phyloP scores from a whole-genome alignment of 2,329 filamentous ascomycete species.

The Camptophora hylomeconis region DNA sequence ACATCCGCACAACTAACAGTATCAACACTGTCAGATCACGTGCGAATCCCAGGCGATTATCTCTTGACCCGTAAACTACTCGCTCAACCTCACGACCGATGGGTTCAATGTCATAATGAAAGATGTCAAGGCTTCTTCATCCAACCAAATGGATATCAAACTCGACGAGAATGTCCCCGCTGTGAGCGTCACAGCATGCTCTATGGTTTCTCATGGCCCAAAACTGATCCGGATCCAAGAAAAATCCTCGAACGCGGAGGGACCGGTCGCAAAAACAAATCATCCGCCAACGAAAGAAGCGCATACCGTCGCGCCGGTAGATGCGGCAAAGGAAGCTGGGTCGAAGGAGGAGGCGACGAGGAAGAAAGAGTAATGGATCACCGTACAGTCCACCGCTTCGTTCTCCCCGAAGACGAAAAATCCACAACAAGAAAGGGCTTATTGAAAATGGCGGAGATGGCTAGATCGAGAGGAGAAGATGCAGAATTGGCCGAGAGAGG shows the following conservation, averaged over 20 bases:
- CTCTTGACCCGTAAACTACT: slow-evolving; percentile 66
- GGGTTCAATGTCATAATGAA: slow-evolving; percentile 70
- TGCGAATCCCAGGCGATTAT: slow-evolving; percentile 63
- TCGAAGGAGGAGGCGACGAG: slow-evolving; percentile 38
- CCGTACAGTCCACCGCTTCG: slow-evolving; percentile 72
- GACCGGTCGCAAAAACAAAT: slow-evolving; percentile 9
- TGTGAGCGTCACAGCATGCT: slow-evolving; percentile 93
- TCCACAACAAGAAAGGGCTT: slow-evolving; percentile 18
- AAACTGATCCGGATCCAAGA: slow-evolving; percentile 60
- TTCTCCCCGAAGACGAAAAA: slow-evolving; percentile 57
- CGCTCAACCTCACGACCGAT: slow-evolving; percentile 61
- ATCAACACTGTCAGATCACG: slow-evolving; percentile 19
- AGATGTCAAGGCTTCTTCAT: slow-evolving; percentile 67
- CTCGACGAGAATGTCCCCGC: slow-evolving; percentile 71
- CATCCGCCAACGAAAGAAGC: slow-evolving; percentile 9
- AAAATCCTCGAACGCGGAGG: slow-evolving; percentile 14
- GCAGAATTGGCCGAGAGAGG: too few relatives aligned
- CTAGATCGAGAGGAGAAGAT: slow-evolving; percentile 13
- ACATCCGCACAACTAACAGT: slow-evolving; percentile 11
- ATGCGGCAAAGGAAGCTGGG: slow-evolving; percentile 17
- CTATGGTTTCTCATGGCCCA: slow-evolving; percentile 92
- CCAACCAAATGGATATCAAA: slow-evolving; percentile 77
- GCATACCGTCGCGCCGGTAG: slow-evolving; percentile 16
- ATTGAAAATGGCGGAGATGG: slow-evolving; percentile 13
- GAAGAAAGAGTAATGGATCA: slow-evolving; percentile 72